phyloP scores from a whole-genome alignment of 495 filamentous ascomycete species.

The Penicillium angulare region DNA sequence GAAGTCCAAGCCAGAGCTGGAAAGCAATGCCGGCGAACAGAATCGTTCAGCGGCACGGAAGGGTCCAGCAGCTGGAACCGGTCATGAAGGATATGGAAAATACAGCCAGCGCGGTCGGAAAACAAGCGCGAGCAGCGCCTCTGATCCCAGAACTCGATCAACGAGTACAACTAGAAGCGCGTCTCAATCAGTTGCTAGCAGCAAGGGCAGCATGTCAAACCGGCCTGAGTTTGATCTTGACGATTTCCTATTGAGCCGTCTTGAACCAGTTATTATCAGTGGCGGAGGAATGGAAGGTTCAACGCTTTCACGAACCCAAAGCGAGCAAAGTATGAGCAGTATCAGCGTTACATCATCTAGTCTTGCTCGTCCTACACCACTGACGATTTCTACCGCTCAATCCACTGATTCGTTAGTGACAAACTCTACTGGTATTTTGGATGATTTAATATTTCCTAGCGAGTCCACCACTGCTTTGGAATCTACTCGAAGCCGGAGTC shows the following conservation, averaged over 20 bases:
- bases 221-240: constrained; percentile 57
- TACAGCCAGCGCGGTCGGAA: constrained; percentile 55
- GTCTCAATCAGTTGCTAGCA: constrained; percentile 45
- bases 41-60: constrained; percentile 61
- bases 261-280: constrained; percentile 83
- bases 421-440: constrained; percentile 24
- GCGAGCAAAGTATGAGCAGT: constrained; percentile 58
- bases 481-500: constrained; percentile 5
- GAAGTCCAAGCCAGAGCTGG: constrained; percentile 65
- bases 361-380: constrained; percentile 13
- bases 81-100: constrained; percentile 92
- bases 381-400: constrained; percentile 24
- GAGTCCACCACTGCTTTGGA: constrained; percentile 3
- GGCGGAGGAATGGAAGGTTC: constrained; percentile 60
- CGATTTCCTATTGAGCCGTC: constrained; percentile 70
- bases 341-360: constrained; percentile 51
- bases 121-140: constrained; percentile 47
- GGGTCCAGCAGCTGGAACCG: constrained; percentile 88
- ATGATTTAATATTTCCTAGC: constrained; percentile 9
- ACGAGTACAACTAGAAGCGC: constrained; percentile 54
- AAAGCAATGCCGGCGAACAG: constrained; percentile 46
- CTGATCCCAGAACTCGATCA: constrained; percentile 48
- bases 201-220: constrained; percentile 54
- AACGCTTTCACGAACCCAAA: constrained; percentile 59
- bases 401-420: constrained; percentile 37